phyloP scores from a whole-genome alignment of 768 basidiomycete species.

The Russula sp. region DNA sequence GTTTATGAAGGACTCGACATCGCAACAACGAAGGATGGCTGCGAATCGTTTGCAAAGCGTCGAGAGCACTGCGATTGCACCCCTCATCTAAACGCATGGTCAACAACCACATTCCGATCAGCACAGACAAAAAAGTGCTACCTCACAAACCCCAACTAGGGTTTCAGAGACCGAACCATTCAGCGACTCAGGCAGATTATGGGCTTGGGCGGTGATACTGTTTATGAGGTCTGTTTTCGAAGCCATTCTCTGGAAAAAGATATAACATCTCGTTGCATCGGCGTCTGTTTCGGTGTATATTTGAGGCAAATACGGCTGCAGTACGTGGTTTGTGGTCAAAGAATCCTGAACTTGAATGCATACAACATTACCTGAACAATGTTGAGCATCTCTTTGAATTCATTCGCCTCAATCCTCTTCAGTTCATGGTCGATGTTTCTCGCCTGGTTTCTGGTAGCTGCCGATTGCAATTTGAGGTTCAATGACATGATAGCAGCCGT shows the following conservation, averaged over 20 bases:
- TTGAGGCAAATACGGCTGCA: conserved; percentile 84
- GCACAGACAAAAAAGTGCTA: conserved; percentile 24
- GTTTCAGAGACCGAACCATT: conserved; percentile 75
- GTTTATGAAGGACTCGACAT: conserved; percentile 79
- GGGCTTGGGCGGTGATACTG: conserved; percentile 69
- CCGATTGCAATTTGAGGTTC: conserved; percentile 89
- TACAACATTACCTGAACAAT: conserved; percentile 64
- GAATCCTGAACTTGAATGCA: background rate
- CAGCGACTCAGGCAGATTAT: conserved; percentile 79
- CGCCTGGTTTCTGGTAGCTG: conserved; percentile 85
- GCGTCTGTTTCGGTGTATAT: conserved; percentile 84
- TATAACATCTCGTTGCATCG: conserved; percentile 81
- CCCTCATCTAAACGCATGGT: conserved; percentile 56
- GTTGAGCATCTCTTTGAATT: conserved; percentile 67
- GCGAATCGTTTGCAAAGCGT: conserved; percentile 87
- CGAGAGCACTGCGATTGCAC: conserved; percentile 71
- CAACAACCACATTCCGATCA: background rate
- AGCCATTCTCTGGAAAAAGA: conserved; percentile 88
- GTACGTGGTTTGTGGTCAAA: conserved; percentile 1
- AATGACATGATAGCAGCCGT: conserved; percentile 91
- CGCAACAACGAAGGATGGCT: conserved; percentile 70
- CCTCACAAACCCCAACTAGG: conserved; percentile 93
- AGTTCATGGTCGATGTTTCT: conserved; percentile 86
- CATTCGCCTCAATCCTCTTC: conserved; percentile 74
- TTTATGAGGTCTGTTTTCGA: conserved; percentile 86